Evolutionary conservation across 768 basidiomycete genomes (phyloP).

Genomic region (Phanerochaete sordida): DNA sequence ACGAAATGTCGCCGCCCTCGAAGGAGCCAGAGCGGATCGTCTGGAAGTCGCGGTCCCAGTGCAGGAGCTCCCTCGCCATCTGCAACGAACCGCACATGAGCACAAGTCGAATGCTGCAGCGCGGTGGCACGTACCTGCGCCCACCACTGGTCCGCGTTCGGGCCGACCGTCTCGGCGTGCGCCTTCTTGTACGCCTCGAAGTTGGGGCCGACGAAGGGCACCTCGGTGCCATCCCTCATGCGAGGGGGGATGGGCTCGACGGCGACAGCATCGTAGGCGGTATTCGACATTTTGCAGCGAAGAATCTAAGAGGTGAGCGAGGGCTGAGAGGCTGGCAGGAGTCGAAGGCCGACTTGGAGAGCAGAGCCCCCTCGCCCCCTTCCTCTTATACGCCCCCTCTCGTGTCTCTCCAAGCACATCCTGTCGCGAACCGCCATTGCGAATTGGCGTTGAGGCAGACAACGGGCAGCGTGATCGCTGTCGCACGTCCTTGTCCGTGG

Average conservation of each 20-base stretch:
- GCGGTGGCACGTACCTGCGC: conserved; percentile 47
- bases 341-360: neutral
- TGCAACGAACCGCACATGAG: conserved; percentile 22
- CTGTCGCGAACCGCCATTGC: no score
- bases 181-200: conserved; percentile 61
- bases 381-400: neutral
- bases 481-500: neutral
- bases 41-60: conserved; percentile 89
- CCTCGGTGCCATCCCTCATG: conserved; percentile 33
- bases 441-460: no score
- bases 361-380: neutral
- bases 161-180: conserved; percentile 71
- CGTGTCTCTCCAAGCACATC: no score
- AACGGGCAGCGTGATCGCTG: no score
- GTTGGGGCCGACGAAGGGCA: conserved; percentile 77
- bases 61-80: conserved; percentile 70
- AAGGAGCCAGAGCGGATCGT: conserved; percentile 85
- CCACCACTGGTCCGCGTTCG: conserved; percentile 86
- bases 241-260: conserved; percentile 9
- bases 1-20: conserved; percentile 80
- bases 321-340: neutral
- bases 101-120: neutral
- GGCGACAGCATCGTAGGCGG: conserved; percentile 7
- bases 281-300: neutral
- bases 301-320: neutral